Conservation (phyloP, 805 yeast species). For the Cyberlindnera xylosilytica region DNA sequence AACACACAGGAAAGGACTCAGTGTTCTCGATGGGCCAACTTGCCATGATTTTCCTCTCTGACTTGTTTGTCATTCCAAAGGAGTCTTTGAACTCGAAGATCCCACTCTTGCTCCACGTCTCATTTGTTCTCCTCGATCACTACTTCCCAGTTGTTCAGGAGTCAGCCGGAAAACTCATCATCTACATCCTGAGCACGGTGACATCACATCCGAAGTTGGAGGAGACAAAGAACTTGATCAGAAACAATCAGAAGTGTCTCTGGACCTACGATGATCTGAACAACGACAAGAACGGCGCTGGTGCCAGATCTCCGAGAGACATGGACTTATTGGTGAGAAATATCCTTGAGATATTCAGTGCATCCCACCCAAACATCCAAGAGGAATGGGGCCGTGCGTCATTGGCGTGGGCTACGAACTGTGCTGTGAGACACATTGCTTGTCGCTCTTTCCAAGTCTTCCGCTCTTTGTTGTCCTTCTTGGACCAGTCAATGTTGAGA, state of each 20-base stretch:
- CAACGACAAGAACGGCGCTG: constrained; percentile 75
- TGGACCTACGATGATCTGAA: constrained; percentile 90
- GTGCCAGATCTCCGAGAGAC: constrained; percentile 79
- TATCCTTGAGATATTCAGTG: constrained; percentile 53
- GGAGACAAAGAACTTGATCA: constrained; percentile 53
- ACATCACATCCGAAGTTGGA: constrained; percentile 50
- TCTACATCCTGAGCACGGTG: constrained; percentile 62
- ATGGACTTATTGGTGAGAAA: constrained; percentile 76
- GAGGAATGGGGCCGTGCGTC: constrained; percentile 84
- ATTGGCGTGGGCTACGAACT: constrained; percentile 92
- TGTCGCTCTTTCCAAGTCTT: constrained; percentile 94
- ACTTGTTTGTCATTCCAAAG: constrained; percentile 63
- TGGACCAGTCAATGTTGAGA: constrained; percentile 84
- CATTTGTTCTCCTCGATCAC: constrained; percentile 82
- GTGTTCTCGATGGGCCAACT: constrained; percentile 86
- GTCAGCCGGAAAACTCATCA: constrained; percentile 73
- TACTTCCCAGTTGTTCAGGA: constrained; percentile 80
- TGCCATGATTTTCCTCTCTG: constrained; percentile 81
- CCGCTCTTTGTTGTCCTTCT: constrained; percentile 72
- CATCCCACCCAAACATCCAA: constrained; percentile 51
- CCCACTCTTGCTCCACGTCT: constrained; percentile 74
- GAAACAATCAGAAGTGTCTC: constrained; percentile 45
- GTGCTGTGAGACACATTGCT: constrained; percentile 95
- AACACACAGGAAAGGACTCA: constrained; percentile 59
- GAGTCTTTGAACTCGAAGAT: constrained; percentile 58